Evolutionary conservation across 2,329 filamentous ascomycete genomes (phyloP).

Genomic region (Aspergillus sp.): DNA sequence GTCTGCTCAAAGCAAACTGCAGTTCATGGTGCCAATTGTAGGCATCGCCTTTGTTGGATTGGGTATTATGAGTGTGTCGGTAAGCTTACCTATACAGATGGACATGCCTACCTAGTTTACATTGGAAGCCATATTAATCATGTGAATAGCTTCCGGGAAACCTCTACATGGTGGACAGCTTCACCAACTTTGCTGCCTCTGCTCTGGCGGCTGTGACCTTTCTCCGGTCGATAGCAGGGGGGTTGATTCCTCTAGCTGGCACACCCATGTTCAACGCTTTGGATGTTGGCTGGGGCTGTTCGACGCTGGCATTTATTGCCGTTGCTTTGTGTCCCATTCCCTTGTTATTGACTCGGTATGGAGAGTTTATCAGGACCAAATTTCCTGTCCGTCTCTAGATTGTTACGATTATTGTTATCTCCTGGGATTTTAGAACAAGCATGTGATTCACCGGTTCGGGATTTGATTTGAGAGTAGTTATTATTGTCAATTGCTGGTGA

Average conservation of each 20-base stretch:
- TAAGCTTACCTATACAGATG: background rate
- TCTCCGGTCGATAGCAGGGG: slow-evolving; percentile 38
- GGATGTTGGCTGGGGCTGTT: slow-evolving; percentile 23
- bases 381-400: background rate
- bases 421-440: background rate
- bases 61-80: slow-evolving; percentile 16
- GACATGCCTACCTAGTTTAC: background rate
- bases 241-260: slow-evolving; percentile 43
- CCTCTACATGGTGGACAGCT: slow-evolving; percentile 28
- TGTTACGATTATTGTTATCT: background rate
- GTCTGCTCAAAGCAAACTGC: slow-evolving; percentile 34
- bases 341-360: background rate
- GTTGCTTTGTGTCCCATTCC: background rate
- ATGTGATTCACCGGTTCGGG: background rate
- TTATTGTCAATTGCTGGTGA: background rate
- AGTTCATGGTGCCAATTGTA: slow-evolving; percentile 42
- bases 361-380: background rate
- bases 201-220: slow-evolving; percentile 42
- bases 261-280: slow-evolving; percentile 30
- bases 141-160: slow-evolving; percentile 4
- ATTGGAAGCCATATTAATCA: background rate
- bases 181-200: slow-evolving; percentile 39
- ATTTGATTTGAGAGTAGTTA: background rate
- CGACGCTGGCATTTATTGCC: background rate
- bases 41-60: slow-evolving; percentile 40